phyloP scores from a whole-genome alignment of 768 basidiomycete genomes.

The Termitomyces sp. region DNA sequence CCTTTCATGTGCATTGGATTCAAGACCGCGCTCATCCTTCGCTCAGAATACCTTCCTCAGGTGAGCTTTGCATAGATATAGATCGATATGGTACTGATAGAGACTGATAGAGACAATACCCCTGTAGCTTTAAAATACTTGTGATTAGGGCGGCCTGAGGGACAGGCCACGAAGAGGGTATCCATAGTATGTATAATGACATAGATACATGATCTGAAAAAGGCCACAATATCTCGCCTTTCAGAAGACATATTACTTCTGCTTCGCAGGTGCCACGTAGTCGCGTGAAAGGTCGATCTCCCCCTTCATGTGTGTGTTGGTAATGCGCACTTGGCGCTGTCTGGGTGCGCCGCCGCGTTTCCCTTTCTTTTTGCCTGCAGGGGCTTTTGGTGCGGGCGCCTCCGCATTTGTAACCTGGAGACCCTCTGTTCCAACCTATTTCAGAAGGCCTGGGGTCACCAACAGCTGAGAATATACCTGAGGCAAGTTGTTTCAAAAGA shows the following conservation, averaged over 20 bases:
- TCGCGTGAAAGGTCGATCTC: constrained; percentile 84
- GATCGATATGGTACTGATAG: neutral
- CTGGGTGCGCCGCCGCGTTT: constrained; percentile 73
- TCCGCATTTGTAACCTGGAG: constrained; percentile 77
- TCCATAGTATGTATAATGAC: constrained; percentile 10
- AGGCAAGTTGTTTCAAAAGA: constrained; percentile 71
- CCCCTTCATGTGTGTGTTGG: constrained; percentile 84
- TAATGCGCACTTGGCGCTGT: constrained; percentile 79
- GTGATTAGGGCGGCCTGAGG: constrained; percentile 6
- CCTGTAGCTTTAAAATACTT: neutral
- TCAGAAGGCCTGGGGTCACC: constrained; percentile 10
- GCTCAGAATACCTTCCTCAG: neutral
- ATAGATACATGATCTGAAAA: constrained; percentile 6
- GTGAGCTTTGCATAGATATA: neutral
- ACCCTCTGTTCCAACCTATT: constrained; percentile 52
- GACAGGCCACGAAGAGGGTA: constrained; percentile 6
- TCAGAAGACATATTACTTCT: constrained; percentile 25
- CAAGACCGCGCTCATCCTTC: neutral
- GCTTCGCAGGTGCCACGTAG: constrained; percentile 46
- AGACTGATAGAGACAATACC: neutral
- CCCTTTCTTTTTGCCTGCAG: constrained; percentile 70
- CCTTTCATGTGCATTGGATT: neutral
- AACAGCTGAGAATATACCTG: constrained; percentile 43
- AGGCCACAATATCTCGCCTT: constrained; percentile 3
- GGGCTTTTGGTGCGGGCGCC: constrained; percentile 50